Evolutionary conservation across 75 land plant genomes (phyloP), one percentile per base, ranked within the genome.

Genomic region (Picea sitchensis): DNA sequence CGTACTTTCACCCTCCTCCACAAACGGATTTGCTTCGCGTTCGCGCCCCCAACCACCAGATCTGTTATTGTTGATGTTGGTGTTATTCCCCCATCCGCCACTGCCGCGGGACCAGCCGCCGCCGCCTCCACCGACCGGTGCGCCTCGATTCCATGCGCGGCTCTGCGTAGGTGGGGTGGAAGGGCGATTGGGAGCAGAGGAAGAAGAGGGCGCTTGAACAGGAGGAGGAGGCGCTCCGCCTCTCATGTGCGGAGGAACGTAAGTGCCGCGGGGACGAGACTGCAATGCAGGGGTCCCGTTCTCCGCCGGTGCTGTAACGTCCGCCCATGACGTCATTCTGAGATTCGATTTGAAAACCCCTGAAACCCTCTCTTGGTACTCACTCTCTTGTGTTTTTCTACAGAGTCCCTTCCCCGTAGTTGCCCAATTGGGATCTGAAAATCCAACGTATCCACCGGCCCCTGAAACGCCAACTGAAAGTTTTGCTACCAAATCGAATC

Each of bases 201-300:
- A 64, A 11, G 75, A 2, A 2, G 82, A 11, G 15, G 59, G 58
- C 32, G 32, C 60, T 15, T 32, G 60, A 20, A 1, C 64, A 20
- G 64, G 21, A 30, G 76, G n/a, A n/a, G n/a, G 14, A 44, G 76
- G 44, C 13, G 69, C 79, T 7, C 84, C 75, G 13, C 78, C 62
- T 34, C 98, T 85, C 57, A 95, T 83, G 79, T 95, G 98, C 4
- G 98, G 98, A 13, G 98, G 98, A 9, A 95, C 92, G 63, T 95
- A 95, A 5, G 93, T 56, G 41, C 90, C 72, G 23, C 90, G 83
- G 0, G 83, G 23, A 7, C 80, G 21, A 17, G 56, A 3, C 5
- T 18, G 44, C 30, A 31, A 17, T 2, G 58, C 26, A 63, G 78
- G 21, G n/a, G 65, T 78, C 78, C 68, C 84, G 78, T 86, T 87